Base-by-base conservation (phyloP, 306 rosid species). In the Gastrolobium villosum region DNA sequence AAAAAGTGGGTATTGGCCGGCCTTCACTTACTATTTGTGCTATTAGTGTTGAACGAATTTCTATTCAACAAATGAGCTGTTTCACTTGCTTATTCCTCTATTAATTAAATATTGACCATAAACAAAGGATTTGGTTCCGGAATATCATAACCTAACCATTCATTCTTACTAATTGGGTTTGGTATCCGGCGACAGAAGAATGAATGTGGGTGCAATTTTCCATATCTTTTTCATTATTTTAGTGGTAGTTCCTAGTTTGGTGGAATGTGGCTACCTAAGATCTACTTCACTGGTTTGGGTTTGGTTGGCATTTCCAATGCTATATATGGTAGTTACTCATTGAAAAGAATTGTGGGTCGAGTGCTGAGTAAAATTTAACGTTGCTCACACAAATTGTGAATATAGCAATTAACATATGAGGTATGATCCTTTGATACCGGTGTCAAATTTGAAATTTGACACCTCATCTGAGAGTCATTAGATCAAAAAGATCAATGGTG, bases 181-280 rank as follows among this genome's bases (percentile, higher is more conserved):
- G 81, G 78, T 66, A 45, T 77, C 40, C 11, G 53, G 36, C 5
- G 20, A 71, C 15, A 7, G 79, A 78, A 14, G 65, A 59, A 72
- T 72, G 35, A 72, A 77, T 81, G 73, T 55, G 54, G 65, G 56
- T 77, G 20, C 48, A 61, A 43, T 48, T 59, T 7, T 7, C 56
- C 20, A n/a, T 20, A 20, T 34, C 8, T 52, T 56, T 46, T 13
- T 6, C 26, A 15, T 59, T 63, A 45, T 7, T 75, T 48, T 13
- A 56, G 75, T 49, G 80, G 86, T 78, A 34, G 72, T 57, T 67
- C 72, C 74, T 43, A 52, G 37, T 74, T 79, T 74, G 78, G 81
- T 83, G 72, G 57, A 74, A 62, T 83, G 28, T 67, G 74, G 77
- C 72, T 4, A 67, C 84, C 78, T 74, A 79, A 79, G 65, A 61